Percentiles rank a stretch among this genome's conserved stretches.
Conservation (phyloP, 2,329 filamentous ascomycete genomes). For the Aureobasidium subglaciale region DNA sequence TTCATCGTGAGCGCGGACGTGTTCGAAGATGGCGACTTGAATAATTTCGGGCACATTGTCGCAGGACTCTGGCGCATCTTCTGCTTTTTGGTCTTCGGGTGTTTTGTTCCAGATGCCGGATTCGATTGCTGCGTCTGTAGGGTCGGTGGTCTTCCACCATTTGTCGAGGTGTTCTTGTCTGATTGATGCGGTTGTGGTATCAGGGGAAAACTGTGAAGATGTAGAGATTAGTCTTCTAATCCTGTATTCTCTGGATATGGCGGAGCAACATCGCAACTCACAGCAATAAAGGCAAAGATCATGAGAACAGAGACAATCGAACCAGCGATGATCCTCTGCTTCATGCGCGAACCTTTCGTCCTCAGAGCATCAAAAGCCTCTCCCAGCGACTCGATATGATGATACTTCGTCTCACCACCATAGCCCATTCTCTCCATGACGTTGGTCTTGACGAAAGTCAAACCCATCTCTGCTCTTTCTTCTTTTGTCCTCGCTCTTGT, state of each 20-base stretch:
- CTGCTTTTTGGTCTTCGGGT: background rate
- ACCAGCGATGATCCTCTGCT: slow-evolving; percentile 9
- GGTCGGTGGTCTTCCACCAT: background rate
- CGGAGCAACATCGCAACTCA: too few relatives aligned
- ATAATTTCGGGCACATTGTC: slow-evolving; percentile 25
- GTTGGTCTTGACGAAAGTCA: background rate
- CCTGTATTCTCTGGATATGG: too few relatives aligned
- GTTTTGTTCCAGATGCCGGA: background rate
- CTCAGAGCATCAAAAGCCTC: background rate
- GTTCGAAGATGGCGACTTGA: slow-evolving; percentile 28
- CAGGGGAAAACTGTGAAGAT: background rate
- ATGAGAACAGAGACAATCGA: background rate
- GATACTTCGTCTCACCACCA: background rate
- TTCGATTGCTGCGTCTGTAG: slow-evolving; percentile 1
- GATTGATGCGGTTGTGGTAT: background rate
- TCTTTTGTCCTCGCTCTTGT: background rate
- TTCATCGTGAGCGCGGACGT: slow-evolving; percentile 26
- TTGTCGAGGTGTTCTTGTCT: slow-evolving; percentile 5
- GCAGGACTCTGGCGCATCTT: background rate
- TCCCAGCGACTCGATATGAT: background rate
- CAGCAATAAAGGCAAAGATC: background rate
- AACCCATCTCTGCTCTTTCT: background rate
- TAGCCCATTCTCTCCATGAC: background rate
- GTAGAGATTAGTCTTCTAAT: background rate
- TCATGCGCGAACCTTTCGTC: background rate